Evolutionary conservation across 1,284 basidiomycete genomes (phyloP).

Genomic region (Psilocybe mexicana): DNA sequence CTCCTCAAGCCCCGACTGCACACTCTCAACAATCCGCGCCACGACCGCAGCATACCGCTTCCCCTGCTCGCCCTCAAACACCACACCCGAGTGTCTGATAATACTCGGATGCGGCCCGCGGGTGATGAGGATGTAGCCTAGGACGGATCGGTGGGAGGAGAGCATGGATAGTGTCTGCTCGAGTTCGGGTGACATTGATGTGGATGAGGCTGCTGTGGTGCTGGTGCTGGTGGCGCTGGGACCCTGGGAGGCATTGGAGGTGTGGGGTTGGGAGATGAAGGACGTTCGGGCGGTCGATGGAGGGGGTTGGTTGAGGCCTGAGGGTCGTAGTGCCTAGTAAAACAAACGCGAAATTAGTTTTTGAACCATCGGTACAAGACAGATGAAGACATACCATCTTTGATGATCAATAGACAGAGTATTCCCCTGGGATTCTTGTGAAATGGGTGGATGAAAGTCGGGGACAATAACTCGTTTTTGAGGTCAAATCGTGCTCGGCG

Average conservation of each 20-base stretch:
- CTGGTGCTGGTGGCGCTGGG: not conserved
- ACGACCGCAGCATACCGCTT: slow-evolving; percentile 77
- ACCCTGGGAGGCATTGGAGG: slow-evolving; percentile 17
- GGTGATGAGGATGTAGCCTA: slow-evolving; percentile 85
- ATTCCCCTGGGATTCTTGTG: too few relatives aligned
- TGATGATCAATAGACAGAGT: too few relatives aligned
- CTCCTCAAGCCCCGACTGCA: slow-evolving; percentile 73
- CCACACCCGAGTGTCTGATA: slow-evolving; percentile 79
- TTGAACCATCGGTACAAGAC: not conserved
- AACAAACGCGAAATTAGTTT: not conserved
- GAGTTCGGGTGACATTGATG: slow-evolving; percentile 50
- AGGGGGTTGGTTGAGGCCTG: not conserved
- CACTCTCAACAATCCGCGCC: slow-evolving; percentile 77
- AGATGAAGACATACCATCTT: not conserved
- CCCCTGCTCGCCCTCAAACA: slow-evolving; percentile 88
- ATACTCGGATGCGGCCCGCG: slow-evolving; percentile 67
- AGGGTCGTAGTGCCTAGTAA: slow-evolving; percentile 7
- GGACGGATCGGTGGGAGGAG: slow-evolving; percentile 80
- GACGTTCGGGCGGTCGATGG: slow-evolving; percentile 23
- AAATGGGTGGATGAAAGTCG: too few relatives aligned
- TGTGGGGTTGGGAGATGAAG: slow-evolving; percentile 28
- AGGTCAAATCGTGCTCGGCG: too few relatives aligned
- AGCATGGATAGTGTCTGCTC: slow-evolving; percentile 79
- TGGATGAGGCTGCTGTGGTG: not conserved
- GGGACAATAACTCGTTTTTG: too few relatives aligned